Base-by-base conservation (phyloP, 2,329 filamentous ascomycete genomes). In the Cladosporium sp. region DNA sequence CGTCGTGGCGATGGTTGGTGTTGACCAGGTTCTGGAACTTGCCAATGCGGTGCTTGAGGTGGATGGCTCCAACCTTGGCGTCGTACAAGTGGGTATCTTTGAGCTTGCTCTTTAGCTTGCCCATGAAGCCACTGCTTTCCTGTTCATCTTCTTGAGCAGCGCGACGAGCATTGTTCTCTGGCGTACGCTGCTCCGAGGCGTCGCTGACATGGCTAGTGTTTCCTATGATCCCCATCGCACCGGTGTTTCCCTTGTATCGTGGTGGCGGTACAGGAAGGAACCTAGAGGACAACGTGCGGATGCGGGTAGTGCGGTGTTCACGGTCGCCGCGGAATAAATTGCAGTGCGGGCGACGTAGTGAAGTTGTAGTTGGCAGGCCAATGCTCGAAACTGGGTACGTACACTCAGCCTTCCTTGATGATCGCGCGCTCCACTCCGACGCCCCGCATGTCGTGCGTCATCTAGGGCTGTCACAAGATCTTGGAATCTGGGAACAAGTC, bases 1-100 rank as follows among this genome's bases (percentile, higher is more conserved):
- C 92, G 65, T 96, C 92, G 65, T 96, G 92, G 49, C 92, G 86
- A 67, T 97, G 92, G 56, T 94, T 88, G 19, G 79, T 75, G 63
- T 96, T 97, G 71, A 95, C 79, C 53, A 85, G 65, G 58, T 85
- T 85, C 59, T 73, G 72, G 53, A 84, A 77, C 58, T 85, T 85
- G 53, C 82, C 82, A 25, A 84, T 64, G 53, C 80, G 80, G 64
- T 83, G 72, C 67, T 83, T 84, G 41, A 80, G 59, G 58, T 85
- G 79, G 29, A 73, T 68, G 2, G 79, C 77, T 54, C 76, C 70
- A 56, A 80, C 72, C 61, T 78, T 41, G n/a, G 29, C 46, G 19
- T 50, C 39, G 33, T 53, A 67, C n/a, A 76, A 62, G 49, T 72
- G 67, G 4, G 71, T 72, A 39, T 72, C 66, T 54, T 72, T 72